Evolutionary conservation across 495 filamentous ascomycete genomes (phyloP), one percentile per base, ranked within the genome.

Genomic region (Penicillium turbatum): DNA sequence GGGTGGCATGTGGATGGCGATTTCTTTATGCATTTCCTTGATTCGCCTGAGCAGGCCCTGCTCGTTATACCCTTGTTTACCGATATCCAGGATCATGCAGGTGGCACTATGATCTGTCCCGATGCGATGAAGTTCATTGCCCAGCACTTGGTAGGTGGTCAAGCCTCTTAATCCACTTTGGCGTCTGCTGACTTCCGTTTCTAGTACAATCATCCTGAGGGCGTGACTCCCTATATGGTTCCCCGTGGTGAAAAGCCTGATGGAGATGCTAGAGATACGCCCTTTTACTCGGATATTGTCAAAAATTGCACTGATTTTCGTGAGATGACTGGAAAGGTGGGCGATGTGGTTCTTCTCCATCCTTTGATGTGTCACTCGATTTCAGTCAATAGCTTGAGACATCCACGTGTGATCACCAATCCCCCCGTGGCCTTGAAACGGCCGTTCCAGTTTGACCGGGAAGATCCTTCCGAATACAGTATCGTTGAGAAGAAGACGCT

Each of bases 1-100:
- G 73, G 72, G 7, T 90, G 86, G 86, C 87, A 90, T 65, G 84
- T 87, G 19, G 86, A 89, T 67, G 86, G 86, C 1, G 86, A 89
- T 59, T 88, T 88, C 66, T 88, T 89, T 68, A 75, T 85, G 12
- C 86, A 89, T 71, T 89, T 83, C 58, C 74, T 90, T 13, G 86
- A 89, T 66, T 85, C 81, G 40, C 81, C 82, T 0, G 86, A 89
- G 69, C 86, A 90, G 65, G 86, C 74, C 0, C 65, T 89, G 40
- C 72, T 90, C 0, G 83, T 89, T 15, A 87, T 84, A 41, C 86
- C 86, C 3, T 57, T 88, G 16, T 89, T 86, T 68, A 83, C 76
- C 9, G 84, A 89, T 60, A 83, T 89, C 50, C 63, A 69, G 24
- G 62, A 77, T 1, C 70, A 72, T 52, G 86, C 82, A 4, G 87